These are phyloP conservation scores for Fennellomyces sp. DNA, from an alignment of 371 early-diverging fungal species.

Conservation along the genomic window DNA sequence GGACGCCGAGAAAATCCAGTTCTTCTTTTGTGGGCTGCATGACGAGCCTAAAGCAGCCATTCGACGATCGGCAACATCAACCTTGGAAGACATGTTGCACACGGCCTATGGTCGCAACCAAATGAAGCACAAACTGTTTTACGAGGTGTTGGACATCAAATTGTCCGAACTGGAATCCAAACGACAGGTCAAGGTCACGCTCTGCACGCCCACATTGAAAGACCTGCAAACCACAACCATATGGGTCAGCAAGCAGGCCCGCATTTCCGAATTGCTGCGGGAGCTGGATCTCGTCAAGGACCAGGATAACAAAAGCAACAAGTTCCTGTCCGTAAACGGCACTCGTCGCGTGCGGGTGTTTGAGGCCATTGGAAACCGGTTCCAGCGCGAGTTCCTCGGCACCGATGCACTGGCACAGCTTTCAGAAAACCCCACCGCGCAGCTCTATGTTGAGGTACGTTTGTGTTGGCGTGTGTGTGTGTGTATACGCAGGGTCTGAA, in stretches of 20 bases:
- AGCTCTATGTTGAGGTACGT: constrained; percentile 25
- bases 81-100: constrained; percentile 23
- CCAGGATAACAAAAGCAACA: background rate
- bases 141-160: constrained; percentile 83
- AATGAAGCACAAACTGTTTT: constrained; percentile 50
- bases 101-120: background rate
- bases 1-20: constrained; percentile 40
- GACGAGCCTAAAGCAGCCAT: constrained; percentile 23
- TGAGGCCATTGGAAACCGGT: constrained; percentile 29
- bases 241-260: constrained; percentile 53
- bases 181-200: constrained; percentile 59
- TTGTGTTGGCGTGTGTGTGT: no score
- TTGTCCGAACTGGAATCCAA: constrained; percentile 84
- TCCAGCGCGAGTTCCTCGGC: constrained; percentile 23
- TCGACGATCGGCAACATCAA: constrained; percentile 21
- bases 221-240: constrained; percentile 45
- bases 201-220: constrained; percentile 50
- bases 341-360: constrained; percentile 27
- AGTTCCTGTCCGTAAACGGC: background rate
- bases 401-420: constrained; percentile 23
- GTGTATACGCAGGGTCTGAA: background rate
- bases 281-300: constrained; percentile 42
- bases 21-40: constrained; percentile 13
- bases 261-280: constrained; percentile 55
- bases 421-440: constrained; percentile 15